Evolutionary conservation across 129 eudicot genomes (phyloP), one percentile per base, ranked within the genome.

Genomic region (Flaveria sonorensis): DNA sequence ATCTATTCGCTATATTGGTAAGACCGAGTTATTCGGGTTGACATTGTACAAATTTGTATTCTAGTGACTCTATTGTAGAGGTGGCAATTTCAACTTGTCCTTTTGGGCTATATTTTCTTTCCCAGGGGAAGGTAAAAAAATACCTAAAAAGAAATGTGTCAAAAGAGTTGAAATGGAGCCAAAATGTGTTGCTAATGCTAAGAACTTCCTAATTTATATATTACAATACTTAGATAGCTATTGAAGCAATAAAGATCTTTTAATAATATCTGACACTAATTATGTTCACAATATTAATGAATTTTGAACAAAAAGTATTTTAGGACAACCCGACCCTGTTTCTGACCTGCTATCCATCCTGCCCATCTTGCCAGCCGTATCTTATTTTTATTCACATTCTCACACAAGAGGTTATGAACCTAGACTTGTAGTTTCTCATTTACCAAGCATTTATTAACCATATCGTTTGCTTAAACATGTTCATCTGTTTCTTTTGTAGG

Each of bases 401-500:
- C 23, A 53, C 6, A 50, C 6, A 36, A 53, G 23, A 53, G 21
- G 8, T 53, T 1, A 53, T 53, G 23, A n/a, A 45, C 50, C 50
- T 45, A 45, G 13, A 57, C 30, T 8, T 21, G 6, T 57, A 0
- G 30, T 56, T 57, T 9, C 20, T 20, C 14, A 62, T 62, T 63
- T 63, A 16, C 46, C 36, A n/a, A 21, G 24, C 70, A 61, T 7
- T 26, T 43, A 45, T 60, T 43, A 16, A 20, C 45, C 0, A 14
- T 32, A 30, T 63, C 4, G 8, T 63, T 15, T 63, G 69, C 23
- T 63, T 30, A 16, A 15, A 63, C 21, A 15, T 30, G 20, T 30
- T 30, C 69, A 40, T 43, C 76, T 32, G 6, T 42, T 36, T 71
- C 61, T 60, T 43, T 75, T 81, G 26, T 63, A 81, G 85, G 68